Conservation (phyloP, 2,329 filamentous ascomycete genomes). For the Alternaria gansuensis region DNA sequence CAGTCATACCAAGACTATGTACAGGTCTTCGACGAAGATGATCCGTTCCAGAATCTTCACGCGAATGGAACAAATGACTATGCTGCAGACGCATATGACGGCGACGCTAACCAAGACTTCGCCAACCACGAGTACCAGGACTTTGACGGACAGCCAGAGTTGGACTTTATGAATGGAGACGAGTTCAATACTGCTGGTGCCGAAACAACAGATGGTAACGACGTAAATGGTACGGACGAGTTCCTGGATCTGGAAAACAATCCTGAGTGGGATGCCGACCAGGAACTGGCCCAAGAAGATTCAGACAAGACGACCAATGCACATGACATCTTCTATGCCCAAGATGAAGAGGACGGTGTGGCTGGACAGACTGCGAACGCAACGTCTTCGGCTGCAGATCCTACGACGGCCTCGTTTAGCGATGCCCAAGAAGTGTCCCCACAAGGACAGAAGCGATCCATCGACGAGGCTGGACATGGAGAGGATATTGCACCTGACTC, state of each 20-base stretch:
- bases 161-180: slow-evolving; percentile 25
- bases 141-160: slow-evolving; percentile 26
- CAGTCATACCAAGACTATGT: slow-evolving; percentile 33
- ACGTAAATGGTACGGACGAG: slow-evolving; percentile 26
- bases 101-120: slow-evolving; percentile 40
- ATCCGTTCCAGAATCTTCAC: slow-evolving; percentile 26
- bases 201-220: slow-evolving; percentile 21
- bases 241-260: slow-evolving; percentile 34
- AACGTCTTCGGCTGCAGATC: slow-evolving; percentile 42
- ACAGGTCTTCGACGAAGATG: slow-evolving; percentile 25
- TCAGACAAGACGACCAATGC: slow-evolving; percentile 20
- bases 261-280: slow-evolving; percentile 31
- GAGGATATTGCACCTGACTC: slow-evolving; percentile 37
- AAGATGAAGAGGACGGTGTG: slow-evolving; percentile 39
- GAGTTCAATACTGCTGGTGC: slow-evolving; percentile 20
- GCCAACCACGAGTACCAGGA: slow-evolving; percentile 32
- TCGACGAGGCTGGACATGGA: slow-evolving; percentile 46
- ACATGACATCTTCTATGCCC: slow-evolving; percentile 24
- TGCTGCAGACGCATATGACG: slow-evolving; percentile 24
- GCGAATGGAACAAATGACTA: slow-evolving; percentile 26
- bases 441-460: slow-evolving; percentile 47
- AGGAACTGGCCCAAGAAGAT: slow-evolving; percentile 20
- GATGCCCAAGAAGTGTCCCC: slow-evolving; percentile 35
- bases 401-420: slow-evolving; percentile 37
- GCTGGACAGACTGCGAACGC: slow-evolving; percentile 35